phyloP scores from a whole-genome alignment of 1,284 basidiomycete genomes.

The Microbotryomycetes sp. region DNA sequence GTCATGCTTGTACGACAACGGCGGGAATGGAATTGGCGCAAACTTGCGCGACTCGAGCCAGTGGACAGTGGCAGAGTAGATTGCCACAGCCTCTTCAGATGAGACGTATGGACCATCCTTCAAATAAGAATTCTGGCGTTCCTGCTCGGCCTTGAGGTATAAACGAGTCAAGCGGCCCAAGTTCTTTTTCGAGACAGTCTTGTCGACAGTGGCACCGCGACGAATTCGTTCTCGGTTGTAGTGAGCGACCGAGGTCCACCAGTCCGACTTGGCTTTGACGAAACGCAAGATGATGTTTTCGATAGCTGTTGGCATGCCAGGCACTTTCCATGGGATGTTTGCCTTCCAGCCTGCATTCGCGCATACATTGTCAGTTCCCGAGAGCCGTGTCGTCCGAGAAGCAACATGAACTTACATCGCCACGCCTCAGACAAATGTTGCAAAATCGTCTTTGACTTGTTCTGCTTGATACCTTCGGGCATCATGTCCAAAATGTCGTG shows the following conservation, averaged over 20 bases:
- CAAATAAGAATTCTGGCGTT: constrained; percentile 91
- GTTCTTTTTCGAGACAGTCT: constrained; percentile 97
- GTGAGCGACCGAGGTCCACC: constrained; percentile 87
- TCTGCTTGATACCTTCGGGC: constrained; percentile 98
- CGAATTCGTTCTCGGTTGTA: constrained; percentile 58
- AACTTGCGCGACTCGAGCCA: constrained; percentile 96
- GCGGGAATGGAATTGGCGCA: constrained; percentile 96
- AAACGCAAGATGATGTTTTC: constrained; percentile 99
- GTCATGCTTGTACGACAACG: constrained; percentile 94
- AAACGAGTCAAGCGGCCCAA: constrained; percentile 55
- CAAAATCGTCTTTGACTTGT: constrained; percentile 97
- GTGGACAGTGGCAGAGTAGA: constrained; percentile 94
- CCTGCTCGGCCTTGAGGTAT: constrained; percentile 95
- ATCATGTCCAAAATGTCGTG: constrained; percentile 91
- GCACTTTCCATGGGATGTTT: constrained; percentile 96
- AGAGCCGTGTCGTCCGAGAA: not conserved
- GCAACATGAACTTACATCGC: constrained; percentile 50
- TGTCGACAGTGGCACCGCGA: constrained; percentile 96
- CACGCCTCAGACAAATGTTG: constrained; percentile 97
- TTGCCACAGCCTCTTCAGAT: constrained; percentile 92
- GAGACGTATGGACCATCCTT: constrained; percentile 97
- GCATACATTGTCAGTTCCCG: too few relatives aligned
- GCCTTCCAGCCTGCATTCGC: constrained; percentile 70
- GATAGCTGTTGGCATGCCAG: constrained; percentile 95
- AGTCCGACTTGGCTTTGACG: constrained; percentile 98